These are phyloP conservation scores for Stemphylium vesicarium DNA, from an alignment of 2,329 filamentous ascomycete genomes.

Conservation along the genomic window DNA sequence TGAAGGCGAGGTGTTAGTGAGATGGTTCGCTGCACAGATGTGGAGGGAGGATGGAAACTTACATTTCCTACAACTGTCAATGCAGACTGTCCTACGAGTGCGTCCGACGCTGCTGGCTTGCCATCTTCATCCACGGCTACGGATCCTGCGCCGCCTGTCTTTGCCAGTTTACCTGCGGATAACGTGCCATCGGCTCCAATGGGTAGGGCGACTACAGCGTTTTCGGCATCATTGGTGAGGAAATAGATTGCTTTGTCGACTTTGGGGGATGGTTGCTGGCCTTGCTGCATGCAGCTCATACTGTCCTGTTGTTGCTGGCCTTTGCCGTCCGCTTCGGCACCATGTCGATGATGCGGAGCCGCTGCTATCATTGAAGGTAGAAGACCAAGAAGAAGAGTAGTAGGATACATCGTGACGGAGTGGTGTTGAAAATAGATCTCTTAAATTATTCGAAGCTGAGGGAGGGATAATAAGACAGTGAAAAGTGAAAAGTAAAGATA, in stretches of 20 bases:
- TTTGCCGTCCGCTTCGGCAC: not conserved
- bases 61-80: conserved; percentile 63
- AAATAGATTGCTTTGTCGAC: conserved; percentile 61
- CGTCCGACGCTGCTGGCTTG: conserved; percentile 55
- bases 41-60: conserved; percentile 23
- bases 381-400: conserved; percentile 8
- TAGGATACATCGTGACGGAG: not conserved
- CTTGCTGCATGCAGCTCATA: conserved; percentile 8
- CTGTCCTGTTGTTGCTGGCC: not conserved
- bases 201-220: conserved; percentile 59
- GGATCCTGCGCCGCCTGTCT: conserved; percentile 58
- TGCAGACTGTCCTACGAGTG: conserved; percentile 59
- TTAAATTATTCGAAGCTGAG: no score
- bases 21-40: no score
- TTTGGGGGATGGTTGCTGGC: not conserved
- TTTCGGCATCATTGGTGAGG: conserved; percentile 60
- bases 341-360: conserved; percentile 10
- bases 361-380: conserved; percentile 5
- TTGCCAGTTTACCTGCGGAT: conserved; percentile 50
- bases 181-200: conserved; percentile 58
- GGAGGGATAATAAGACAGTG: not conserved
- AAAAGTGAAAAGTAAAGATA: not conserved
- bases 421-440: no score
- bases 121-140: conserved; percentile 47
- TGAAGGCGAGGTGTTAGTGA: not conserved